phyloP scores from a whole-genome alignment of 208 protist genomes.

The Sergeia podlipaevii region DNA sequence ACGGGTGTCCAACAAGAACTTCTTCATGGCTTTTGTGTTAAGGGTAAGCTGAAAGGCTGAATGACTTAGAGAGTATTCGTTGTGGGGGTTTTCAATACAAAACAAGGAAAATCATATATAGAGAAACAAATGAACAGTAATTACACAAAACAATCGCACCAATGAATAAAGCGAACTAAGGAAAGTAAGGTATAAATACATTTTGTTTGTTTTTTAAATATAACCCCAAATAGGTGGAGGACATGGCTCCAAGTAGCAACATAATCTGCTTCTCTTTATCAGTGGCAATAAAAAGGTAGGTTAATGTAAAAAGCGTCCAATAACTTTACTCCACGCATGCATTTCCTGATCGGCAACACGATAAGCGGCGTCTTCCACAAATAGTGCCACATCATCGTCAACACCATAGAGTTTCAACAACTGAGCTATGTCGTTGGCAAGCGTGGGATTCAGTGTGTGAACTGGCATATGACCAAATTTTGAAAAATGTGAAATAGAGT shows the following conservation, averaged over 20 bases:
- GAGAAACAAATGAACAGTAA: too few species aligned
- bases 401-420: conserved; percentile 31
- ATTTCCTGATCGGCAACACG: conserved; percentile 12
- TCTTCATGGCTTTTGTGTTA: conserved; percentile 28
- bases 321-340: conserved; percentile 15
- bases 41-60: not conserved
- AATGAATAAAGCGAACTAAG: too few species aligned
- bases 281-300: conserved; percentile 4
- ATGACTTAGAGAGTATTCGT: not conserved
- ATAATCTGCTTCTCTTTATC: too few species aligned
- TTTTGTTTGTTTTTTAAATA: too few species aligned
- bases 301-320: not conserved
- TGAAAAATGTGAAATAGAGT: conserved; percentile 20
- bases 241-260: too few species aligned
- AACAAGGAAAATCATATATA: too few species aligned
- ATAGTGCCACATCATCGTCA: conserved; percentile 52
- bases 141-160: too few species aligned
- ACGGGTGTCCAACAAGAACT: conserved; percentile 40
- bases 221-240: too few species aligned
- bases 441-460: conserved; percentile 41
- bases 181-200: too few species aligned
- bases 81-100: too few species aligned
- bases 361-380: conserved; percentile 31
- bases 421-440: conserved; percentile 25
- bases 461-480: conserved; percentile 60